phyloP scores from a whole-genome alignment of 805 yeast genomes.

The Hanseniaspora valbyensis region DNA sequence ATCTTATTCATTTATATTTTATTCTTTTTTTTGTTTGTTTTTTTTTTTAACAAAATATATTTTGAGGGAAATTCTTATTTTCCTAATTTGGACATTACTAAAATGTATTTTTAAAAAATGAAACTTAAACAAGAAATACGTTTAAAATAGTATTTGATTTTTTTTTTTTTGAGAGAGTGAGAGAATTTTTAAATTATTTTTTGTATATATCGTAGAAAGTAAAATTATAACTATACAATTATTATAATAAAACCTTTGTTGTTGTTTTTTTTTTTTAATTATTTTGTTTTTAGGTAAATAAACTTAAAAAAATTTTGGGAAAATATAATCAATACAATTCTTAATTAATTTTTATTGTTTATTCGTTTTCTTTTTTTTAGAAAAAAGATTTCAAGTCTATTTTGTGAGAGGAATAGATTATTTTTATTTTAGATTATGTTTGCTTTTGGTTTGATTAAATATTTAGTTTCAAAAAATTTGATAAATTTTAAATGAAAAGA shows the following conservation, averaged over 20 bases:
- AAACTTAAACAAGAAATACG: not conserved
- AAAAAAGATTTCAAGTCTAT: too few relatives aligned
- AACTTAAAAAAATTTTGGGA: not conserved
- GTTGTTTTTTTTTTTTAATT: not conserved
- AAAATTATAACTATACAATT: not conserved
- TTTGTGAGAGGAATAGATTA: conserved; percentile 1
- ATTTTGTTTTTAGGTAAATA: too few relatives aligned
- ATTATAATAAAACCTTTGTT: not conserved
- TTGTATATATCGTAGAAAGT: not conserved
- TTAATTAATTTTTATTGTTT: too few relatives aligned
- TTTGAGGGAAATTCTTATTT: conserved; percentile 5
- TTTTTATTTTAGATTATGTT: not conserved
- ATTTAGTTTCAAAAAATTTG: not conserved
- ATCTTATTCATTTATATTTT: not conserved
- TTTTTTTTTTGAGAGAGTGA: conserved; percentile 3
- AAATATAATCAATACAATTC: not conserved
- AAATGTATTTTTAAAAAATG: too few relatives aligned
- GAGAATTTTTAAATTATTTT: conserved; percentile 5
- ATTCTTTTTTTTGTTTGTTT: not conserved
- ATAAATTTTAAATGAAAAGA: too few relatives aligned
- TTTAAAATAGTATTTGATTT: too few relatives aligned
- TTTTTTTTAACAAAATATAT: not conserved
- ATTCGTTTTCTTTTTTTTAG: too few relatives aligned
- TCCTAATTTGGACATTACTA: conserved; percentile 8
- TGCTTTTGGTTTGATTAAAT: not conserved